Conservation (phyloP, 106 monocot genomes). For the Phalaenopsis equestris region DNA sequence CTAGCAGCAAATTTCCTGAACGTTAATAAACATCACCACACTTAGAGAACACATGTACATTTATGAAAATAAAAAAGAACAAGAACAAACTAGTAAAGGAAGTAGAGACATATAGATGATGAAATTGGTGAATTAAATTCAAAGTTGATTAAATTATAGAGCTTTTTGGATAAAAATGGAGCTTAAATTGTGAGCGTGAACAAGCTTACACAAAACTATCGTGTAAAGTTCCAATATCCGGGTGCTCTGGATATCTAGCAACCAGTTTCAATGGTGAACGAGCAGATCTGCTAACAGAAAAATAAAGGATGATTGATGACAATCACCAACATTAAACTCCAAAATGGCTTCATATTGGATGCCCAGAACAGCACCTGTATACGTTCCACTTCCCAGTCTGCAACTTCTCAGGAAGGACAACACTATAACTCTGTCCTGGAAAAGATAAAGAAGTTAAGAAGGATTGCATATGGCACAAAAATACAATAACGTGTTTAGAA, state of each 20-base stretch:
- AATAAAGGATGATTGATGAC: background rate
- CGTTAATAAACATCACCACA: background rate
- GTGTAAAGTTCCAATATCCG: constrained; percentile 81
- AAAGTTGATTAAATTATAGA: background rate
- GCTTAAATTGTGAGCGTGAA: constrained; percentile 2
- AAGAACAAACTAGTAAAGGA: background rate
- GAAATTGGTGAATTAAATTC: background rate
- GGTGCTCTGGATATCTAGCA: constrained; percentile 38
- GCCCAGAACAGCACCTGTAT: constrained; percentile 47
- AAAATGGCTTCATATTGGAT: background rate
- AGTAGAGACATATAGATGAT: background rate
- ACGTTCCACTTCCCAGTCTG: constrained; percentile 91
- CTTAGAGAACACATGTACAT: background rate
- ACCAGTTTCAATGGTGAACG: constrained; percentile 69
- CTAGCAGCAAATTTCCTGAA: background rate
- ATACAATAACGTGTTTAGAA: background rate
- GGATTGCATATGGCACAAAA: too few species aligned
- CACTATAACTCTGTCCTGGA: constrained; percentile 63
- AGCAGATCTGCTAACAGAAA: constrained; percentile 48
- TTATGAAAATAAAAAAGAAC: background rate
- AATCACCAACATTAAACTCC: constrained; percentile 7
- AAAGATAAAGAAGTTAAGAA: background rate
- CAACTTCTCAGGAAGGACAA: constrained; percentile 72
- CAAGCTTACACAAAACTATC: constrained; percentile 90
- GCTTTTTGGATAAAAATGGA: background rate